phyloP scores from a whole-genome alignment of 441 rosid genomes.

The Eutrema salsugineum region DNA sequence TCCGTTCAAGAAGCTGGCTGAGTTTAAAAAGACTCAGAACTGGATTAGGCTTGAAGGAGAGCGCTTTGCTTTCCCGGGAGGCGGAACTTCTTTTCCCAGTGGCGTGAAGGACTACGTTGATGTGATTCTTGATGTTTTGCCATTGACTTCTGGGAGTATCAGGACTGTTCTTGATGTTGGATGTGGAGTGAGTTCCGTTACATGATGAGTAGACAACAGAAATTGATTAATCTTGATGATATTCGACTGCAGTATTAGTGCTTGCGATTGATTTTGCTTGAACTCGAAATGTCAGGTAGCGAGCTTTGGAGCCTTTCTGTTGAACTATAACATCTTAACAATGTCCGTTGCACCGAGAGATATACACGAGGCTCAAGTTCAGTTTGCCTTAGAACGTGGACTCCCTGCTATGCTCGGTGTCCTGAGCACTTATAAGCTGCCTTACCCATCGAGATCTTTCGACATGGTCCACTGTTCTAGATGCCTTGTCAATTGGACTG shows the following conservation, averaged over 20 bases:
- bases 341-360: slow-evolving; percentile 76
- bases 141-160: slow-evolving; percentile 50
- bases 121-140: slow-evolving; percentile 40
- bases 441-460: slow-evolving; percentile 63
- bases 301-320: slow-evolving; percentile 55
- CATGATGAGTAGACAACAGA: not conserved
- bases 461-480: slow-evolving; percentile 79
- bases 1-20: slow-evolving; percentile 45
- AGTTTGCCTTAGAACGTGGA: slow-evolving; percentile 70
- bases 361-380: slow-evolving; percentile 71
- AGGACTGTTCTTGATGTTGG: slow-evolving; percentile 67
- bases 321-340: slow-evolving; percentile 51
- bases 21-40: slow-evolving; percentile 56
- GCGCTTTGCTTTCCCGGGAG: slow-evolving; percentile 58
- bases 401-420: slow-evolving; percentile 69
- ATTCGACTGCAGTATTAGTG: not conserved
- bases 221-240: slow-evolving; percentile 3
- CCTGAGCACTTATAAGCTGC: slow-evolving; percentile 49
- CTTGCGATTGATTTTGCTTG: not conserved
- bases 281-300: slow-evolving; percentile 47
- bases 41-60: slow-evolving; percentile 54
- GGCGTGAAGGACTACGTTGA: slow-evolving; percentile 57
- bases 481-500: slow-evolving; percentile 62
- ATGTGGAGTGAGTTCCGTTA: slow-evolving; percentile 52
- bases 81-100: slow-evolving; percentile 59